These are phyloP conservation scores for Camellia granthamiana DNA, from an alignment of 148 eudicot species.

Conservation along the genomic window DNA sequence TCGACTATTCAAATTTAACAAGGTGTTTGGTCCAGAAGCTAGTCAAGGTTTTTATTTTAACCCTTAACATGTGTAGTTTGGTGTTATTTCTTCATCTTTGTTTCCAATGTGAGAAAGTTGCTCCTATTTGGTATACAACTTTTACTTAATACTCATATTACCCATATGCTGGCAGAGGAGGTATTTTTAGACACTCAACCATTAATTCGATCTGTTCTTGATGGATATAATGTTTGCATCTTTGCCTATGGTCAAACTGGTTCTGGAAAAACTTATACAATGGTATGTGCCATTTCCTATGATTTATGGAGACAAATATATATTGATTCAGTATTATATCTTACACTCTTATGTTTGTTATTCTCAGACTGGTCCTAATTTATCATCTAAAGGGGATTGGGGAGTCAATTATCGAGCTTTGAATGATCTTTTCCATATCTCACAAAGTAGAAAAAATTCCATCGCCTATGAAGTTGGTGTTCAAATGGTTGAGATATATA, in stretches of 20 bases:
- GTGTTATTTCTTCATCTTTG: not conserved
- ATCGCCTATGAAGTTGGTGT: slow-evolving; percentile 71
- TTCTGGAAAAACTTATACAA: slow-evolving; percentile 94
- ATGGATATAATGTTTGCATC: slow-evolving; percentile 86
- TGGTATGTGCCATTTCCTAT: slow-evolving; percentile 41
- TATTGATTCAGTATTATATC: not conserved
- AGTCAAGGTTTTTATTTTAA: slow-evolving; percentile 58
- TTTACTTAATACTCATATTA: slow-evolving; percentile 11
- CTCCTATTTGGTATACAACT: slow-evolving; percentile 2
- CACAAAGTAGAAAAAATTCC: slow-evolving; percentile 68
- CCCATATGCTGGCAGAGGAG: slow-evolving; percentile 54
- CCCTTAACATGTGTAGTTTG: not conserved
- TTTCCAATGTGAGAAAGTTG: not conserved
- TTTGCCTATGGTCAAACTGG: slow-evolving; percentile 98
- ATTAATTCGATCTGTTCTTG: slow-evolving; percentile 83
- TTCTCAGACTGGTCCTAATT: slow-evolving; percentile 73
- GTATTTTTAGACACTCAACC: slow-evolving; percentile 84
- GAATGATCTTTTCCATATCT: slow-evolving; percentile 76
- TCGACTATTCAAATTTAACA: slow-evolving; percentile 76
- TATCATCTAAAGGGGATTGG: slow-evolving; percentile 67
- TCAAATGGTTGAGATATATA: slow-evolving; percentile 91
- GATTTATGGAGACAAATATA: slow-evolving; percentile 1
- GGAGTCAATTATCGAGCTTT: slow-evolving; percentile 88
- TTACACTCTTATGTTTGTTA: not conserved
- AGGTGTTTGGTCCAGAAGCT: slow-evolving; percentile 71